Evolutionary conservation across 1,139 yeast species (phyloP).

Genomic region (Petasospora rhodanensis): DNA sequence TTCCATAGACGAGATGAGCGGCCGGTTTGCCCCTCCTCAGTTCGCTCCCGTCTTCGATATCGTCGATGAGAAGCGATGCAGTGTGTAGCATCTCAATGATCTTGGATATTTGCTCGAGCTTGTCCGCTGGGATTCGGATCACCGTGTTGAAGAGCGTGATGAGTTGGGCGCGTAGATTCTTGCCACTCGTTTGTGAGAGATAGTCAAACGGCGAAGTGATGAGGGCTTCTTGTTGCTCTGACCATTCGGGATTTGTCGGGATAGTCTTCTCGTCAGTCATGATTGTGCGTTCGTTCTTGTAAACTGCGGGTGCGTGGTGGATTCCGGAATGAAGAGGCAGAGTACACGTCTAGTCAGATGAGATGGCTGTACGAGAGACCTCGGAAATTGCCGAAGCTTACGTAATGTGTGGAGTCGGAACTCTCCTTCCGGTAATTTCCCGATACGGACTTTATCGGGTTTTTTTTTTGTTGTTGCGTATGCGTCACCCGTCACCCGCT

Average conservation of each 20-base stretch:
- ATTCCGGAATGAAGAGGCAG: too few relatives aligned
- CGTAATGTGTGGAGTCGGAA: too few relatives aligned
- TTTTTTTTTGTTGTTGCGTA: slow-evolving; percentile 1
- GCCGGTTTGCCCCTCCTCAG: slow-evolving; percentile 72
- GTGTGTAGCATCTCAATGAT: slow-evolving; percentile 58
- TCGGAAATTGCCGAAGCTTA: too few relatives aligned
- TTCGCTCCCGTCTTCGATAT: slow-evolving; percentile 74
- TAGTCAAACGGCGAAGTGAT: slow-evolving; percentile 51
- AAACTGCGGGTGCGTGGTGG: too few relatives aligned
- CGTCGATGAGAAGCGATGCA: slow-evolving; percentile 71
- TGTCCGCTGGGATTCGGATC: slow-evolving; percentile 35
- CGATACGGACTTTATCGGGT: too few relatives aligned
- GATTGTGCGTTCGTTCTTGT: too few relatives aligned
- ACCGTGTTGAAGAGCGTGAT: slow-evolving; percentile 47
- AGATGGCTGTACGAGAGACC: too few relatives aligned
- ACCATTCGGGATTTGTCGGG: slow-evolving; percentile 15
- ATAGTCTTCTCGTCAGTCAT: slow-evolving; percentile 2
- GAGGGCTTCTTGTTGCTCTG: slow-evolving; percentile 20
- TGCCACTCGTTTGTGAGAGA: slow-evolving; percentile 48
- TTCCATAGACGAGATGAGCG: slow-evolving; percentile 73
- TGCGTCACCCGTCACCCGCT: too few relatives aligned
- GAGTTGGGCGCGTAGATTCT: slow-evolving; percentile 46
- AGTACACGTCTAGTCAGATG: too few relatives aligned
- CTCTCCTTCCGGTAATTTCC: too few relatives aligned
- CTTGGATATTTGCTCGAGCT: slow-evolving; percentile 34